Conservation (phyloP, 768 basidiomycete species). For the Hygrocybe coccinea region DNA sequence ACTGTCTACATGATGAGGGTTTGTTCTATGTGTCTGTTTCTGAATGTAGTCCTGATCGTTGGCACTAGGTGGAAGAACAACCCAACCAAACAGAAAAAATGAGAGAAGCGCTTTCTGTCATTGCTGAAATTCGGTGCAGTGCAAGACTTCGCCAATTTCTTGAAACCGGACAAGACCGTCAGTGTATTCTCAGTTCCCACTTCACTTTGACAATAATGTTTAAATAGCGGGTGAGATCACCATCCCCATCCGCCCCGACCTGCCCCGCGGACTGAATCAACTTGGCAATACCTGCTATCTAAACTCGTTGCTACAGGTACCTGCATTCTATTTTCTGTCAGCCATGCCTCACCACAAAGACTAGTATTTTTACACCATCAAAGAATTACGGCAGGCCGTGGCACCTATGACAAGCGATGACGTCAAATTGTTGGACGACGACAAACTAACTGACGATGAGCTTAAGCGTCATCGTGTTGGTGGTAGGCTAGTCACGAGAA, state of each 20-base stretch:
- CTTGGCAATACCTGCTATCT: conserved; percentile 86
- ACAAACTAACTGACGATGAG: conserved; percentile 76
- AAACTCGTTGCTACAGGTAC: conserved; percentile 71
- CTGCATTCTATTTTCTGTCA: conserved; percentile 7
- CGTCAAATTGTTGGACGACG: conserved; percentile 55
- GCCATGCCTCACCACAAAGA: background rate
- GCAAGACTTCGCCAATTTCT: conserved; percentile 62
- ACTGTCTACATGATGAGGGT: conserved; percentile 71
- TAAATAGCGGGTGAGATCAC: conserved; percentile 60
- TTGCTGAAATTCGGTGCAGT: conserved; percentile 73
- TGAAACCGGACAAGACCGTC: conserved; percentile 69
- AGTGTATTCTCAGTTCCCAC: conserved; percentile 28
- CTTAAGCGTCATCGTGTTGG: conserved; percentile 82
- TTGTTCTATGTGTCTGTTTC: conserved; percentile 15
- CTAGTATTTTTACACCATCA: conserved; percentile 95
- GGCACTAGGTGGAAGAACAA: conserved; percentile 60
- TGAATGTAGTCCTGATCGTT: conserved; percentile 9
- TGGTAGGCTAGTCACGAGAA: conserved; percentile 72
- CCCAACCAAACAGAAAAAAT: conserved; percentile 63
- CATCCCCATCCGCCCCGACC: conserved; percentile 50
- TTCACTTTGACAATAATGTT: background rate
- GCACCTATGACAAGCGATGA: conserved; percentile 52
- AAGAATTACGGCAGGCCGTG: conserved; percentile 76
- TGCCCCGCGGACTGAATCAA: conserved; percentile 84
- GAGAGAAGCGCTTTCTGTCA: conserved; percentile 65